phyloP scores from a whole-genome alignment of 2,329 filamentous ascomycete species.

The Lachnellula suecica region DNA sequence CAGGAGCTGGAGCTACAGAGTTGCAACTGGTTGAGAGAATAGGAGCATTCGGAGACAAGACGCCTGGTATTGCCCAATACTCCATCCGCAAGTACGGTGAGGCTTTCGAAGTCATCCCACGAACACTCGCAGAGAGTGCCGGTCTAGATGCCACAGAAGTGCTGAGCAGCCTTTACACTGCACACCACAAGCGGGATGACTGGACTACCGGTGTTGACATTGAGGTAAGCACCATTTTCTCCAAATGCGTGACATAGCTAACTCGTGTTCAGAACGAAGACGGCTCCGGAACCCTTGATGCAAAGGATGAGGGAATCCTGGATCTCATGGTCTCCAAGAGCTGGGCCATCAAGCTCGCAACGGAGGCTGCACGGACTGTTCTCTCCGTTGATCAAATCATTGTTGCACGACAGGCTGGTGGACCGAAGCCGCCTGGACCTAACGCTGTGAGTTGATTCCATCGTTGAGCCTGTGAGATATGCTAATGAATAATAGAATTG shows the following conservation, averaged over 20 bases:
- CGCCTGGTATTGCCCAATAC: constrained; percentile 89
- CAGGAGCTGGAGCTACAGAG: constrained; percentile 92
- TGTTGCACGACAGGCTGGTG: constrained; percentile 93
- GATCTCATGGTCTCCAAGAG: constrained; percentile 90
- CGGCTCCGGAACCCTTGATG: constrained; percentile 78
- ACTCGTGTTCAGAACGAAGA: constrained; percentile 62
- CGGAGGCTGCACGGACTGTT: constrained; percentile 89
- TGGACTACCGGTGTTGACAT: constrained; percentile 95
- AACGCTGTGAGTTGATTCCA: constrained; percentile 58
- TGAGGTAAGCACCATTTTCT: constrained; percentile 52
- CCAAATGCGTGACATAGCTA: constrained; percentile 7
- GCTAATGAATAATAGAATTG: constrained; percentile 32
- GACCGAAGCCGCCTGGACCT: constrained; percentile 92
- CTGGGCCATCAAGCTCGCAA: constrained; percentile 96
- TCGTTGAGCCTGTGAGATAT: not conserved
- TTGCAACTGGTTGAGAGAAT: constrained; percentile 92
- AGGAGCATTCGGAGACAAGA: constrained; percentile 87
- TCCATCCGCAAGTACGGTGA: constrained; percentile 97
- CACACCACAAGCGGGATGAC: constrained; percentile 83
- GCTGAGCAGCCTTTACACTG: constrained; percentile 86
- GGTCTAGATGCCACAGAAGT: constrained; percentile 98
- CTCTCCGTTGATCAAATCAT: constrained; percentile 99
- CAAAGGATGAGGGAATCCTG: constrained; percentile 83
- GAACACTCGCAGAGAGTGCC: constrained; percentile 90
- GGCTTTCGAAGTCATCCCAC: constrained; percentile 94